Percentiles rank a stretch among this genome's conserved stretches.
Evolutionary conservation across 805 yeast species (phyloP).

Genomic region (Ogataea philodendri): DNA sequence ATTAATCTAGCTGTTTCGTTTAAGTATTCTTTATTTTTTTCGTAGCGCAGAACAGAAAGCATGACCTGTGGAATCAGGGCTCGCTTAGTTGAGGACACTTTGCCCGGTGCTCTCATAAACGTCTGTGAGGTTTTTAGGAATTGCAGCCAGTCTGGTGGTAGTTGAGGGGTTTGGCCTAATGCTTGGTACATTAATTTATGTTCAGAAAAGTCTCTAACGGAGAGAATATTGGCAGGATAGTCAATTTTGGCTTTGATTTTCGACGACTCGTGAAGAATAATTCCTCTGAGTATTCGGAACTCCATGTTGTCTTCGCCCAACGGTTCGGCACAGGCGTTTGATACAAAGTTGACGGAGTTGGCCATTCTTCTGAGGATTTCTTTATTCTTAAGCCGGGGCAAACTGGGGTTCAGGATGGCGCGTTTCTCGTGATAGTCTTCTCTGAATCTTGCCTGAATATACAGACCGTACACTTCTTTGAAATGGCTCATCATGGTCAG

Average conservation of each 20-base stretch:
- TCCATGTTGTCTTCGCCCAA: conserved; percentile 10
- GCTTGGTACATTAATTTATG: too few relatives aligned
- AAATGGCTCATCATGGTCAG: conserved; percentile 11
- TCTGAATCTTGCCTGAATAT: conserved; percentile 21
- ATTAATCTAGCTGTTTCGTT: conserved; percentile 24
- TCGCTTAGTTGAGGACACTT: conserved; percentile 3
- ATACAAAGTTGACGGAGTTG: conserved; percentile 28
- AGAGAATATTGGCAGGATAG: conserved; percentile 5
- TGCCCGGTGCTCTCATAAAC: too few relatives aligned
- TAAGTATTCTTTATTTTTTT: conserved; percentile 20
- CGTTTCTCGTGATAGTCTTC: conserved; percentile 26
- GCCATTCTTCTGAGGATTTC: conserved; percentile 19
- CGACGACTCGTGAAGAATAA: conserved; percentile 26
- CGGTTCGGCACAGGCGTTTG: conserved; percentile 25
- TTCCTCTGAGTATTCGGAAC: conserved; percentile 17
- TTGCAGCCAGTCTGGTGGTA: too few relatives aligned
- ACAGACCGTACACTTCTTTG: conserved; percentile 6
- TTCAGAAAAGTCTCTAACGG: conserved; percentile 8
- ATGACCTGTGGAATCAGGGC: conserved; percentile 9
- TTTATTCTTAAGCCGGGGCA: conserved; percentile 6
- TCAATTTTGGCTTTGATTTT: conserved; percentile 11
- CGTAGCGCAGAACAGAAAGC: conserved; percentile 17
- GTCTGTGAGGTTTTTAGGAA: too few relatives aligned
- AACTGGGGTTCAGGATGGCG: conserved; percentile 3
- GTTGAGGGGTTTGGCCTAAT: too few relatives aligned